These are phyloP conservation scores for Alternaria dauci DNA, from an alignment of 2,329 filamentous ascomycete species.

Conservation along the genomic window DNA sequence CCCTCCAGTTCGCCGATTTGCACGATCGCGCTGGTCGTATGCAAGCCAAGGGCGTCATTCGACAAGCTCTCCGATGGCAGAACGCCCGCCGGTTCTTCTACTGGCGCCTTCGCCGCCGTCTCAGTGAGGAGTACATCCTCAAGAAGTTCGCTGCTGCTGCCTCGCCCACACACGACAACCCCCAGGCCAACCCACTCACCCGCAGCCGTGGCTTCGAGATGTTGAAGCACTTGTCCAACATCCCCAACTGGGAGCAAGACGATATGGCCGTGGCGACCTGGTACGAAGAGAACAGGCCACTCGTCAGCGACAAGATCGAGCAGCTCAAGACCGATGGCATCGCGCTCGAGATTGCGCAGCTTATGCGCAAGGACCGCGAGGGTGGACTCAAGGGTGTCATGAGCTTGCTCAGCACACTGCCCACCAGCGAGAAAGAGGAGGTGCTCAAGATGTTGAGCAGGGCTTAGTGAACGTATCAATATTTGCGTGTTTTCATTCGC, in stretches of 20 bases:
- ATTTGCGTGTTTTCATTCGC: conserved; percentile 14
- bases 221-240: conserved; percentile 82
- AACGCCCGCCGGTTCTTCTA: conserved; percentile 98
- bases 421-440: conserved; percentile 86
- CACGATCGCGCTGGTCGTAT: conserved; percentile 97
- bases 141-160: conserved; percentile 75
- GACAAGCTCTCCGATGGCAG: conserved; percentile 82
- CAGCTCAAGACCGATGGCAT: conserved; percentile 78
- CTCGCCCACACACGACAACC: conserved; percentile 51
- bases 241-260: conserved; percentile 77
- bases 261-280: conserved; percentile 88
- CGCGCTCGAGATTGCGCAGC: conserved; percentile 72
- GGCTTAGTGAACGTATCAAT: conserved; percentile 41
- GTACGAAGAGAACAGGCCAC: conserved; percentile 95
- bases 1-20: conserved; percentile 95
- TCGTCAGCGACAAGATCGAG: conserved; percentile 84
- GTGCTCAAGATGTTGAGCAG: conserved; percentile 67
- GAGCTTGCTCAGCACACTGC: conserved; percentile 84
- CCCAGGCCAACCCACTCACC: conserved; percentile 52
- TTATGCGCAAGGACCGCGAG: conserved; percentile 71
- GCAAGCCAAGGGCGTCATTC: conserved; percentile 96
- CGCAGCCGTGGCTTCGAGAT: conserved; percentile 75
- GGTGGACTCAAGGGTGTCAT: conserved; percentile 84
- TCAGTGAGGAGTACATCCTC: conserved; percentile 97
- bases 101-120: conserved; percentile 95